phyloP scores from a whole-genome alignment of 345 rosid genomes.

The Euphorbia pulcherrima region DNA sequence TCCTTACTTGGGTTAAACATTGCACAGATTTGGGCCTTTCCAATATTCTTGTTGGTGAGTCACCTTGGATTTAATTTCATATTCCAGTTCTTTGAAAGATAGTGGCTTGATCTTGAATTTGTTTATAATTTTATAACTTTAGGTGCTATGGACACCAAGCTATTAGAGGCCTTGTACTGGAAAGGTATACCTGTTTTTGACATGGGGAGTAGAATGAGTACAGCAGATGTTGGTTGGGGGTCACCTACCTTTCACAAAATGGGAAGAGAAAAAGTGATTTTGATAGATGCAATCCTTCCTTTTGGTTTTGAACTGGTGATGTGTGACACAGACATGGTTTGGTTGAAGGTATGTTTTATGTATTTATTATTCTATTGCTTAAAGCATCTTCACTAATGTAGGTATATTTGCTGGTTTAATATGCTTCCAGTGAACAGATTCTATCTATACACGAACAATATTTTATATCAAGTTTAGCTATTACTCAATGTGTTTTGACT shows the following conservation, averaged over 20 bases:
- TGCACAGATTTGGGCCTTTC: constrained; percentile 76
- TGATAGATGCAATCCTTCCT: constrained; percentile 81
- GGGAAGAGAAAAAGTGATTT: constrained; percentile 97
- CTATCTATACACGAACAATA: background rate
- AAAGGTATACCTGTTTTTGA: constrained; percentile 96
- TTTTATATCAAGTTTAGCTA: background rate
- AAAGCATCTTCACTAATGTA: background rate
- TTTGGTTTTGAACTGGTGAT: constrained; percentile 80
- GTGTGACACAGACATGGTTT: constrained; percentile 99
- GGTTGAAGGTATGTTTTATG: constrained; percentile 68
- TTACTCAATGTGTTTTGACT: background rate
- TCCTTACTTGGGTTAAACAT: constrained; percentile 92
- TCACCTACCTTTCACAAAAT: constrained; percentile 91
- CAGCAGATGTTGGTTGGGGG: constrained; percentile 99
- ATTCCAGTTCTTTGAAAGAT: background rate
- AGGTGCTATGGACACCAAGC: constrained; percentile 97
- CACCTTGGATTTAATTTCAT: background rate
- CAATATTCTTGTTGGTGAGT: constrained; percentile 85
- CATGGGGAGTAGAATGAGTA: constrained; percentile 97
- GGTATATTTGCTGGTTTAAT: background rate
- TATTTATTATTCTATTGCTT: background rate
- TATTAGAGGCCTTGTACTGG: constrained; percentile 92
- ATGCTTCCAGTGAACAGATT: background rate
- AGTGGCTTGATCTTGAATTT: background rate
- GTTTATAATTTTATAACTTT: constrained; percentile 13